Evolutionary conservation across 2,329 filamentous ascomycete species (phyloP), one percentile per base, ranked within the genome.

Genomic region (Diaporthe sp.): DNA sequence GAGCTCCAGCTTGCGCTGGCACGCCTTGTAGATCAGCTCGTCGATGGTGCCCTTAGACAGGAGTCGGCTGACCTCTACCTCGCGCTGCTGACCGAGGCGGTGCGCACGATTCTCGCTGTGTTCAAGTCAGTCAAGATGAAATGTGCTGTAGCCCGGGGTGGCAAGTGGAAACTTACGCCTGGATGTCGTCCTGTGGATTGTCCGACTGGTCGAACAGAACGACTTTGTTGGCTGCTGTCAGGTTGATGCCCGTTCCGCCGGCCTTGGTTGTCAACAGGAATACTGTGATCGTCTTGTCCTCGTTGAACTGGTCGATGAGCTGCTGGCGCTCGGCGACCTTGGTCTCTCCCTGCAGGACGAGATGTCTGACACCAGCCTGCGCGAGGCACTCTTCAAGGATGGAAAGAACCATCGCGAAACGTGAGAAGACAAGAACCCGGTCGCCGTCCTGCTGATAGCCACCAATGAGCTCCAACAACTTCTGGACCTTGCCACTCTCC

Each of bases 151-250:
- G 8, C 12, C 25, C 9, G n/a, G 46, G 19, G n/a, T 17, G 25
- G 31, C 10, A 53, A 6, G n/a, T n/a, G 19, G 7, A 34, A 5
- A 39, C 60, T 44, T 19, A 53, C 60, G 60, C 71, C 83, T 99
- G 97, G n/a, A 98, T 92, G 82, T 99, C 97, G 79, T 98, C 96
- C 82, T 99, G 97, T 0, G 97, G 97, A 80, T 99, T 99, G 86
- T 98, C 98, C n/a, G 93, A 95, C 78, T 94, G 94, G 84, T 99
- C 97, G 83, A 98, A 98, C 81, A 99, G 97, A 84, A 99, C 92
- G 79, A 99, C 96, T 85, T 98, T 98, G 87, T 98, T 98, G 6
- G 97, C 97, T 49, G 94, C 94, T 10, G 96, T 97, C 73, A 99
- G 86, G 84, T 99, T 99, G 86, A 99, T 97, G 55, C 97, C 97